Base-by-base conservation (phyloP, 2,329 filamentous ascomycete species). In the Reticulascus tulasneorum region DNA sequence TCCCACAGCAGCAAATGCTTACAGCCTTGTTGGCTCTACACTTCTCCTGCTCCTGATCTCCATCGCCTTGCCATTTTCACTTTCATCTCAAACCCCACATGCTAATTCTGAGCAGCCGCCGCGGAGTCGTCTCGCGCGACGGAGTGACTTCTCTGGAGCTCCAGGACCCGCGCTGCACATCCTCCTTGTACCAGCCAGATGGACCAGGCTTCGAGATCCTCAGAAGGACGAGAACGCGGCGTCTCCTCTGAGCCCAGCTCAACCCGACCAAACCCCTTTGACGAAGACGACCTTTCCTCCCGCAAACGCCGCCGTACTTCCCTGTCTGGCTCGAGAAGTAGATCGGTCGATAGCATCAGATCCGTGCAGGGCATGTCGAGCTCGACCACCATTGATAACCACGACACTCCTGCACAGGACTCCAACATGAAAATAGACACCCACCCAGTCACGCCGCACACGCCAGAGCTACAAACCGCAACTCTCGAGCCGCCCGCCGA, bases 221-320 rank as follows among this genome's bases (percentile, higher is more conserved):
- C 63, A 54, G 70, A 75, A 60, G 63, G 64, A 58, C 68, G 63
- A 68, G 73, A 77, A 64, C 73, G 74, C 60, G 71, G 73, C 53
- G 66, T 69, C 60, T 81, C 77, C 52, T 73, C 74, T 60, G 79
- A 83, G 65, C 73, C 75, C 57, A 71, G 70, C 58, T 75, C 77
- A 51, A 77, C 73, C 48, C 73, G 79, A 45, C 75, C 75, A 34
- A 81, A 82, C 47, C 79, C 79, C 25, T 82, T 82, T 55, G 70
- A 79, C 61, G 76, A 80, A 59, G 64, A 60, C 53, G 72, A 77
- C 47, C 52, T 60, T 29, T 66, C 70, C 26, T 68, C 77, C 37
- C 68, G 78, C 47, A 83, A 83, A 58, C 75, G 79, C 34, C 77
- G 75, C 45, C 73, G 78, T 47, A 79, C 77, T 20, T 81, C 77